Evolutionary conservation across 1,284 basidiomycete species (phyloP).

Genomic region (Fomitopsis betulina): DNA sequence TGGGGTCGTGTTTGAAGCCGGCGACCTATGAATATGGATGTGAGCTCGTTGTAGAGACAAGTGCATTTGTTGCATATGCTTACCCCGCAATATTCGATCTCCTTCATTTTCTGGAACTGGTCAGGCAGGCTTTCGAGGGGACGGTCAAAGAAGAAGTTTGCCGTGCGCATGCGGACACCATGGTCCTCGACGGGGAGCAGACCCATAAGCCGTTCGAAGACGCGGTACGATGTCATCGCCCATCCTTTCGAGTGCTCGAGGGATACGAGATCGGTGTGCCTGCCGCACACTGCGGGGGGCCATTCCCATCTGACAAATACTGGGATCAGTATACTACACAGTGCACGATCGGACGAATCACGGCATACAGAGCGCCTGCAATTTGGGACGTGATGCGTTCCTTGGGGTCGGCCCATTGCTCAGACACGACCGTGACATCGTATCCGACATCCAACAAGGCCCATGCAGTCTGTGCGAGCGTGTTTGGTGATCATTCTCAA

Average conservation of each 20-base stretch:
- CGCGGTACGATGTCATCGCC: constrained; percentile 31
- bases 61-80: neutral
- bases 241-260: constrained; percentile 28
- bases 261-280: constrained; percentile 29
- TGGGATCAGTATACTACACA: neutral
- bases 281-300: constrained; percentile 32
- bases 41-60: neutral
- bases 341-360: neutral
- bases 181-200: constrained; percentile 15
- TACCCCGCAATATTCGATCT: constrained; percentile 24
- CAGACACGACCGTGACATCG: constrained; percentile 27
- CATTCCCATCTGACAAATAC: constrained; percentile 26
- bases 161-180: constrained; percentile 19
- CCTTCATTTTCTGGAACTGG: constrained; percentile 31
- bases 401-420: constrained; percentile 19
- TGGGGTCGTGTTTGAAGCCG: constrained; percentile 28
- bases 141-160: constrained; percentile 32
- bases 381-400: constrained; percentile 29
- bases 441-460: constrained; percentile 28
- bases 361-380: constrained; percentile 25
- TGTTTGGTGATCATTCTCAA: neutral
- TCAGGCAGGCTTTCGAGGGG: constrained; percentile 23
- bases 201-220: constrained; percentile 21
- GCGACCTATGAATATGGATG: neutral
- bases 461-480: constrained; percentile 21